Conservation (phyloP, 139 green algal species). For the Chlorella sp. region DNA sequence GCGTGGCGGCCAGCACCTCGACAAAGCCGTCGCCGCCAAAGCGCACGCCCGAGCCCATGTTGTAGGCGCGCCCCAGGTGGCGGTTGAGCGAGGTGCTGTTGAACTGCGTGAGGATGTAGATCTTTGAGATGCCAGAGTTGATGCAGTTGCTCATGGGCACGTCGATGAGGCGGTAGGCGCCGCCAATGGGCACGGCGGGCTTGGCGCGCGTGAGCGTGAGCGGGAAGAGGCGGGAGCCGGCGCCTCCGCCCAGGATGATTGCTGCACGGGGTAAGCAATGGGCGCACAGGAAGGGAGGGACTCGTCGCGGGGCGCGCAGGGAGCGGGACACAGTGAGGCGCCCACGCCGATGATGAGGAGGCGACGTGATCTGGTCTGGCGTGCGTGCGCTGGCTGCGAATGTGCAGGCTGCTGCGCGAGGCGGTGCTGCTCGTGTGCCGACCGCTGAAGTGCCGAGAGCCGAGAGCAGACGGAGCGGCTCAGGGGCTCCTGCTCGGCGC, state of each 20-base stretch:
- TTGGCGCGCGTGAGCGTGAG: conserved; percentile 90
- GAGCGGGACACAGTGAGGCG: too few relatives aligned
- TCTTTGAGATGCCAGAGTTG: conserved; percentile 97
- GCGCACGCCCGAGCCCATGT: conserved; percentile 77
- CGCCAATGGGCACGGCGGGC: conserved; percentile 96
- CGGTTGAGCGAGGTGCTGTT: conserved; percentile 98
- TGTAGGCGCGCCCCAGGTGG: conserved; percentile 95
- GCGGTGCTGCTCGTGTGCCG: too few relatives aligned
- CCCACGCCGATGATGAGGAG: too few relatives aligned
- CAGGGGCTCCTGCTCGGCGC: background rate
- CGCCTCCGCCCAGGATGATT: conserved; percentile 89
- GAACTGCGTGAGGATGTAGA: conserved; percentile 94
- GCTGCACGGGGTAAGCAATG: conserved; percentile 54
- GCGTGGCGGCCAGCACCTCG: conserved; percentile 88
- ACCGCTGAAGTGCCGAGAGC: too few relatives aligned
- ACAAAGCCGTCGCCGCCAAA: conserved; percentile 90
- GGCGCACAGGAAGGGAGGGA: too few relatives aligned
- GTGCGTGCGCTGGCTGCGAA: too few relatives aligned
- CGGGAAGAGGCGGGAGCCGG: conserved; percentile 86
- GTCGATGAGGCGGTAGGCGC: conserved; percentile 97
- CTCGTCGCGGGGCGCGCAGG: too few relatives aligned
- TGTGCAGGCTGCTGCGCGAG: too few relatives aligned
- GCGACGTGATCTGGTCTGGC: too few relatives aligned
- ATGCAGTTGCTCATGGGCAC: conserved; percentile 99
- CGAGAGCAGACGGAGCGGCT: too few relatives aligned